These are phyloP conservation scores for Gentiana macrophylla DNA, from an alignment of 257 asterid species.

Conservation along the genomic window DNA sequence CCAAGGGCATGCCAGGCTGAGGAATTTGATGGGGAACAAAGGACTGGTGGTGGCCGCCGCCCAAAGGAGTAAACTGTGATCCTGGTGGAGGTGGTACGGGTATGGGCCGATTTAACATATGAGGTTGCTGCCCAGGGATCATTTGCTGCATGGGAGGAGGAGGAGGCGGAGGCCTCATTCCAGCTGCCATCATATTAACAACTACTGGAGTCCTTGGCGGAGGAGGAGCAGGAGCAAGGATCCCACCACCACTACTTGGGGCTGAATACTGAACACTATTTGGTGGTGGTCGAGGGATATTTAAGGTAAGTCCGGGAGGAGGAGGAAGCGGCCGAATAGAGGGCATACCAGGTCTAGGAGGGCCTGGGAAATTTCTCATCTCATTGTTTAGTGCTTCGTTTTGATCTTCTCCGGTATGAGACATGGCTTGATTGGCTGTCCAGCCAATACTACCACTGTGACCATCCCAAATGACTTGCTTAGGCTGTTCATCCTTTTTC, in stretches of 20 bases:
- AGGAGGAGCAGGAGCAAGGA: constrained; percentile 35
- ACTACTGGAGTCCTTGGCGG: constrained; percentile 52
- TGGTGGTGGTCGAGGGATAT: constrained; percentile 63
- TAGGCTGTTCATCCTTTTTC: no score
- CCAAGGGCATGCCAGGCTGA: constrained; percentile 67
- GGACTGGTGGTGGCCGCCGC: constrained; percentile 29
- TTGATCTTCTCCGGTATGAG: constrained; percentile 65
- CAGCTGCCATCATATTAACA: constrained; percentile 44
- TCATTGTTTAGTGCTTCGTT: constrained; percentile 39
- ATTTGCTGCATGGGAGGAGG: constrained; percentile 47
- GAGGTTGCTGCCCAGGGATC: constrained; percentile 58
- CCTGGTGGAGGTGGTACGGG: constrained; percentile 81
- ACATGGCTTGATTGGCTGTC: constrained; percentile 85
- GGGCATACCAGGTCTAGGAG: constrained; percentile 62
- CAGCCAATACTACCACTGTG: constrained; percentile 91
- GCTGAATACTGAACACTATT: constrained; percentile 41
- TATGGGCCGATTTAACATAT: constrained; percentile 52
- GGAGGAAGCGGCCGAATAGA: constrained; percentile 75
- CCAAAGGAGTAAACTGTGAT: constrained; percentile 64
- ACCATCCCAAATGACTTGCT: constrained; percentile 99
- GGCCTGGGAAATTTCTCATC: constrained; percentile 62
- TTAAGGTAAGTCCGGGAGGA: constrained; percentile 72
- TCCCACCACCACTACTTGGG: constrained; percentile 22
- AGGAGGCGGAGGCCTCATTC: constrained; percentile 59
- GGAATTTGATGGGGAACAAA: constrained; percentile 42